A percentile compares a stretch with the other conserved stretches of the same genome.
These are phyloP conservation scores for Jackrogersella minutella DNA, from an alignment of 495 filamentous ascomycete species.

Conservation along the genomic window DNA sequence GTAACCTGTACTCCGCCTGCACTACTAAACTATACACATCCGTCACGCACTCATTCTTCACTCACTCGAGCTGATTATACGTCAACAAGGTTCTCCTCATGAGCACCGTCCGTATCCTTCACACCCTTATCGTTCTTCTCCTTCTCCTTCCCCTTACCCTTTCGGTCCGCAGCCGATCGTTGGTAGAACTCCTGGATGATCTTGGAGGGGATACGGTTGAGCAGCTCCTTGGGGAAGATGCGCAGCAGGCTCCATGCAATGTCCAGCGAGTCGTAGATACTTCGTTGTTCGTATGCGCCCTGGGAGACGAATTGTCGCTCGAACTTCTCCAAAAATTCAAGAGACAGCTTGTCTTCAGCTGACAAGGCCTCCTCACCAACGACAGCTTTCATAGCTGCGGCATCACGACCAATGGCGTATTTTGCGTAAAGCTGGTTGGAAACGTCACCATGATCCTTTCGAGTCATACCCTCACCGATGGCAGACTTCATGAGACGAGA, in stretches of 20 bases:
- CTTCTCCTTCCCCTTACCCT: constrained; percentile 69
- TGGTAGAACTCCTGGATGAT: constrained; percentile 92
- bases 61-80: constrained; percentile 49
- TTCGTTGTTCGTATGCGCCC: constrained; percentile 87
- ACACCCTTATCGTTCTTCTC: constrained; percentile 72
- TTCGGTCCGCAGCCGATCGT: constrained; percentile 68
- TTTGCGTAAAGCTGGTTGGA: constrained; percentile 99
- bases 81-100: constrained; percentile 75
- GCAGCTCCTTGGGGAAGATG: constrained; percentile 95
- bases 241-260: constrained; percentile 94
- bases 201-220: constrained; percentile 97
- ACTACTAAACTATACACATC: constrained; percentile 42
- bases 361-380: constrained; percentile 97
- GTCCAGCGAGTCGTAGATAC: constrained; percentile 90
- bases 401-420: constrained; percentile 98
- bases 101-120: constrained; percentile 61
- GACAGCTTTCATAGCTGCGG: constrained; percentile 98
- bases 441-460: constrained; percentile 96
- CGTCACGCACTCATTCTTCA: constrained; percentile 21
- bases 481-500: constrained; percentile 99
- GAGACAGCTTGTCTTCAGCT: constrained; percentile 93
- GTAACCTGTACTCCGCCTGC: constrained; percentile 39
- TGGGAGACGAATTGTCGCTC: constrained; percentile 93
- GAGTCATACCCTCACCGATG: constrained; percentile 94
- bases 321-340: constrained; percentile 99